These are phyloP conservation scores for Fusarium chuoi DNA, from an alignment of 2,329 filamentous ascomycete genomes.

Conservation along the genomic window DNA sequence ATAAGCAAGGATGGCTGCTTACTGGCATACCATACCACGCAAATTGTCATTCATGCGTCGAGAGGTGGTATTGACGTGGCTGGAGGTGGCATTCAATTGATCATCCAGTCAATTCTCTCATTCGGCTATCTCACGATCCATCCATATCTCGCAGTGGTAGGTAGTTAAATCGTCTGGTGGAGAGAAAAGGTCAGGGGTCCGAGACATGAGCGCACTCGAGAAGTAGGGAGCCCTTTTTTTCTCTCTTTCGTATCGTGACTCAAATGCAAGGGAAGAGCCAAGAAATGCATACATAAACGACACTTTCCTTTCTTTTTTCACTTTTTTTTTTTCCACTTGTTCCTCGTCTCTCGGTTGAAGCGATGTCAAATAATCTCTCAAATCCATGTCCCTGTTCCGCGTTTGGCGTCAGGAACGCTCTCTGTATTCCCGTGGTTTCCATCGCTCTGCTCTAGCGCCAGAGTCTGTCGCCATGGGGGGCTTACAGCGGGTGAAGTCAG, in stretches of 20 bases:
- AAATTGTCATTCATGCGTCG: slow-evolving; percentile 4
- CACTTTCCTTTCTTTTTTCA: background rate
- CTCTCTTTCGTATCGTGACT: background rate
- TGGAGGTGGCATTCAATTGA: background rate
- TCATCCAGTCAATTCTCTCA: background rate
- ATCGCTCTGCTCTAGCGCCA: background rate
- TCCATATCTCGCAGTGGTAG: background rate
- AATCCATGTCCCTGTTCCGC: slow-evolving; percentile 4
- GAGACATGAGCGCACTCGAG: slow-evolving; percentile 27
- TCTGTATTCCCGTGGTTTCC: background rate
- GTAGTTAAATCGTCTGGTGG: background rate
- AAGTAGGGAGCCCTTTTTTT: slow-evolving; percentile 12
- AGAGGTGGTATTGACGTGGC: background rate
- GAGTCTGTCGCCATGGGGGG: background rate
- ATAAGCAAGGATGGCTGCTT: background rate
- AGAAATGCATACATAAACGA: background rate
- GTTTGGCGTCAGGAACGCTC: background rate
- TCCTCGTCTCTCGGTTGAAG: background rate
- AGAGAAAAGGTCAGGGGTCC: slow-evolving; percentile 5
- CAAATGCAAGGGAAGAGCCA: slow-evolving; percentile 1
- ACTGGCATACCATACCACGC: background rate
- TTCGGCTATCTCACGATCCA: background rate
- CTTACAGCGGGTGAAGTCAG: background rate
- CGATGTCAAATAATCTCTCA: background rate
- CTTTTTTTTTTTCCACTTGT: too few species aligned